Evolutionary conservation across 164 flowering plant genomes (phyloP).

Genomic region (Santalum album): DNA sequence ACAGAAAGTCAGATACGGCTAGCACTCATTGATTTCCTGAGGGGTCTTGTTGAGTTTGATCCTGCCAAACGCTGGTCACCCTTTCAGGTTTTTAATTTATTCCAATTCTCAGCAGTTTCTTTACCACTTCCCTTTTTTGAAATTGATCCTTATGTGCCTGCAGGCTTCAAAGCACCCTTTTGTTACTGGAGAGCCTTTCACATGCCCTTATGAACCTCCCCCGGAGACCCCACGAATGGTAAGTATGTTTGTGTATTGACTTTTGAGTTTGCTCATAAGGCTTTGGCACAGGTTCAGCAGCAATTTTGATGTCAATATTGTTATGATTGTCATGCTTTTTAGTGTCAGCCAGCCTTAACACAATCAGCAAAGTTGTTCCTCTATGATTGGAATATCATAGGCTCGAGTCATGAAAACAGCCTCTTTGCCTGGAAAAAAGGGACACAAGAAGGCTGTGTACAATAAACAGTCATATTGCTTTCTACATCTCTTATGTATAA

Average conservation of each 20-base stretch:
- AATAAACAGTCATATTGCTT: not conserved
- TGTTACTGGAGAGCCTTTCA: constrained; percentile 89
- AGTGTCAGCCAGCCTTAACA: too few relatives aligned
- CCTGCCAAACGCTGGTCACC: constrained; percentile 99
- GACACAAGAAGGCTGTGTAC: too few relatives aligned
- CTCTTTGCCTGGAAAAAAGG: too few relatives aligned
- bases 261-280: not conserved
- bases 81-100: constrained; percentile 53
- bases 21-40: constrained; percentile 87
- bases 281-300: not conserved
- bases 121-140: not conserved
- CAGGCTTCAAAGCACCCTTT: constrained; percentile 98
- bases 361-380: too few relatives aligned
- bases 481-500: not conserved
- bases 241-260: constrained; percentile 15
- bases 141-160: constrained; percentile 12
- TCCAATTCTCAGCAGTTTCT: too few relatives aligned
- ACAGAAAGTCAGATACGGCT: constrained; percentile 72
- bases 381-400: too few relatives aligned
- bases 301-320: not conserved
- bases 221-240: constrained; percentile 82
- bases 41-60: constrained; percentile 95
- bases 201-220: constrained; percentile 70
- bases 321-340: too few relatives aligned
- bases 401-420: too few relatives aligned